Conservation (phyloP, 345 rosid genomes). For the Isatis tinctoria region DNA sequence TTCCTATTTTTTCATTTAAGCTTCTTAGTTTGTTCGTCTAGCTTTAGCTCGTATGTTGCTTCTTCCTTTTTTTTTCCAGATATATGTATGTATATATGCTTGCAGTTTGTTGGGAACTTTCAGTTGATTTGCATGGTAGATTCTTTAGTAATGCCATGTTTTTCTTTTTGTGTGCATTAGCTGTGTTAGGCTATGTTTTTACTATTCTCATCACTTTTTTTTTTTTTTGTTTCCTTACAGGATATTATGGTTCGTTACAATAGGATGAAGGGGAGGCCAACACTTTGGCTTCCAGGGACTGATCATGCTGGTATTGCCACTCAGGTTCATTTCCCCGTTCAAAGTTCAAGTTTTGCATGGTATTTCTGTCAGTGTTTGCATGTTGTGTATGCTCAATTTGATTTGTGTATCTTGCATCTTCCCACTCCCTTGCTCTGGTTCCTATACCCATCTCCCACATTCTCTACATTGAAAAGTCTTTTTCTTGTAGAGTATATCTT, state of each 20-base stretch:
- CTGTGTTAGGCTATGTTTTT: constrained; percentile 4
- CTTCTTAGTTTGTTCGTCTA: constrained; percentile 13
- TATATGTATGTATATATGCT: background rate
- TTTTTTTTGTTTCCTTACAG: constrained; percentile 23
- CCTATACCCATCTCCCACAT: background rate
- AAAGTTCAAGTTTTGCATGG: constrained; percentile 10
- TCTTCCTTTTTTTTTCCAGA: background rate
- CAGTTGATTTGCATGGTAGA: background rate
- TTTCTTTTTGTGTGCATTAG: background rate
- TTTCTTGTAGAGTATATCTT: background rate
- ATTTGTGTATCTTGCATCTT: background rate
- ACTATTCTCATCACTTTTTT: background rate
- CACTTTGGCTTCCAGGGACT: constrained; percentile 98
- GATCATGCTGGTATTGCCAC: constrained; percentile 99
- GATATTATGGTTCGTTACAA: constrained; percentile 82
- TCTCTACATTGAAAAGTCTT: background rate
- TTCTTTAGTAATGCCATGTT: background rate
- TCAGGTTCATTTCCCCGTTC: constrained; percentile 52
- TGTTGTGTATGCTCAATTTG: background rate
- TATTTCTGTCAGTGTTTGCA: background rate
- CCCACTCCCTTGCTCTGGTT: constrained; percentile 3
- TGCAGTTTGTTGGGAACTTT: background rate
- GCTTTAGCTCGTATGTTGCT: background rate
- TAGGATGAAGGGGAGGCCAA: constrained; percentile 93
- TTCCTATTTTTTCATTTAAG: background rate